Evolutionary conservation across 164 flowering plant genomes (phyloP).

Genomic region (Brasenia schreberi): DNA sequence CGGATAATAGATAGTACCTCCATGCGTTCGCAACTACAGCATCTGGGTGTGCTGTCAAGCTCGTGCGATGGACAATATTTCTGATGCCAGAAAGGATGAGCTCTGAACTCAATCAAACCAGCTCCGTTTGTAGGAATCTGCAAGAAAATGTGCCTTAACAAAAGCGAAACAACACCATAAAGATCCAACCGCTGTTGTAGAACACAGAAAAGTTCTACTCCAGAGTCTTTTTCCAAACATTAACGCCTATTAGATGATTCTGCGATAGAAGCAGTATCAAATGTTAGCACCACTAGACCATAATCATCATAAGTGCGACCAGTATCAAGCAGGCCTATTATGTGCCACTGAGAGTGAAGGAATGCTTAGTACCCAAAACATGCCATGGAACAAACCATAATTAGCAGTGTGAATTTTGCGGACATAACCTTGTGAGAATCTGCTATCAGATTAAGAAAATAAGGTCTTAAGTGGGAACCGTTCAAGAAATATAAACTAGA

Average conservation of each 20-base stretch:
- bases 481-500: neutral
- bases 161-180: neutral
- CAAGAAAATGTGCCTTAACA: constrained; percentile 1
- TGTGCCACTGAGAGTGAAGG: neutral
- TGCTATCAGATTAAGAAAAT: neutral
- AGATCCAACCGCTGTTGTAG: neutral
- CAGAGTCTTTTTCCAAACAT: too few species aligned
- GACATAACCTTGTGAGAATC: neutral
- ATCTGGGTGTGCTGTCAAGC: constrained; percentile 69
- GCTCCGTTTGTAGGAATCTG: constrained; percentile 85
- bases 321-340: neutral
- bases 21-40: constrained; percentile 95
- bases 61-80: constrained; percentile 91
- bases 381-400: neutral
- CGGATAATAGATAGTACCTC: constrained; percentile 36
- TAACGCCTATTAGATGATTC: too few species aligned
- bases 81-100: constrained; percentile 87
- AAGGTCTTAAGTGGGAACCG: neutral
- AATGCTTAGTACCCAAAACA: neutral
- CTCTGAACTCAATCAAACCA: constrained; percentile 89
- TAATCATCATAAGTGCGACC: neutral
- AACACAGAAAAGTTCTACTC: too few species aligned
- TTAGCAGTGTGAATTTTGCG: neutral
- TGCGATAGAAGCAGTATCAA: neutral
- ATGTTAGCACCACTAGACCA: neutral